Base-by-base conservation (phyloP, 176 grass and related monocot genomes). In the Metroxylon sagu region DNA sequence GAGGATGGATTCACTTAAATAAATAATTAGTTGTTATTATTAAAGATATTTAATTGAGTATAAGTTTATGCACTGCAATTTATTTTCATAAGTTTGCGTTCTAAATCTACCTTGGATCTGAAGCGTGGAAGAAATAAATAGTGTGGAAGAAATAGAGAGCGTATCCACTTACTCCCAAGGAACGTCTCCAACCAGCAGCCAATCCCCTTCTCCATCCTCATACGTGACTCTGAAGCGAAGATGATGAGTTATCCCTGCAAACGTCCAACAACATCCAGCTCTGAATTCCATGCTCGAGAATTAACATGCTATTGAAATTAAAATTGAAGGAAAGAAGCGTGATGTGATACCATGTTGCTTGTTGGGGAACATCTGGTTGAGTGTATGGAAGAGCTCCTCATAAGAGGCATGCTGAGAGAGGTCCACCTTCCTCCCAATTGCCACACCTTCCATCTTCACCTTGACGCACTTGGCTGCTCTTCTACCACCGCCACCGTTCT, bases 381-480 rank as follows among this genome's bases (percentile, higher is more conserved):
- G 82, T 2, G 82, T 84, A 70, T 19, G 54, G 59, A 80, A 74
- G 54, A 95, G 82, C 10, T 75, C 74, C 2, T 75, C 23, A 57
- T 95, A 95, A 0, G 90, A 86, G 52, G 50, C 49, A 52, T 81
- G 77, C 50, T 81, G 73, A 19, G 74, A 75, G 27, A 95, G 68
- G 62, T 89, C 85, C 4, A 95, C 52, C 82, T 89, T 95, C 71
- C 85, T 81, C 35, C 90, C 85, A 69, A 95, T 89, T 62, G 80
- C 21, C 29, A 76, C 62, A 19, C 90, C 90, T 62, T 95, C 82
- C 90, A 95, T 89, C 49, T 64, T 83, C 54, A 95, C 82, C 79
- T 95, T 95, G 51, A 95, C 82, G 65, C 85, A 89, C 52, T 50
- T 71, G 1, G 43, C 74, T 63, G 43, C 74, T 63, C 51, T 16